phyloP scores from a whole-genome alignment of 352 stramenopile species.

The Peronospora tabacina region DNA sequence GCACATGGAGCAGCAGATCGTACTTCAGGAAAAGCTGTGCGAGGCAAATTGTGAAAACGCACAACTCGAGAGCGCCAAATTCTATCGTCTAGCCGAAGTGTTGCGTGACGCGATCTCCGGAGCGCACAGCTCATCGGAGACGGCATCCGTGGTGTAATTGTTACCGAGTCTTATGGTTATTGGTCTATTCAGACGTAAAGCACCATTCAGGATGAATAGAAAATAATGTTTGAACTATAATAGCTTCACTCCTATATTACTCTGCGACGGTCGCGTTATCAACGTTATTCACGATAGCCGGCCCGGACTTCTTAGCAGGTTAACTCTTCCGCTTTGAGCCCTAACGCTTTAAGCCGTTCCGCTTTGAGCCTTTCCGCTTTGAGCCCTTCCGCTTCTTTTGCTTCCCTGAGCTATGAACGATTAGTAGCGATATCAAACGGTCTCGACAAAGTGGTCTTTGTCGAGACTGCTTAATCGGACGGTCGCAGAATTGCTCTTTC shows the following conservation, averaged over 20 bases:
- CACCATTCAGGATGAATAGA: conserved; percentile 20
- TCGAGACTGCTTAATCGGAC: background rate
- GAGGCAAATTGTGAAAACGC: conserved; percentile 37
- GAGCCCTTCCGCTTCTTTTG: too few species aligned
- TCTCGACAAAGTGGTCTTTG: conserved; percentile 2
- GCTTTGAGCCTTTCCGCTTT: too few species aligned
- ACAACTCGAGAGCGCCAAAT: conserved; percentile 45
- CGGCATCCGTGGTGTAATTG: conserved; percentile 36
- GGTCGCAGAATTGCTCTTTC: background rate
- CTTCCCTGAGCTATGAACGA: background rate
- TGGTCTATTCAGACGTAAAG: background rate
- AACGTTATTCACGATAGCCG: background rate
- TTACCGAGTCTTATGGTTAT: conserved; percentile 1
- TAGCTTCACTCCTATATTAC: conserved; percentile 14
- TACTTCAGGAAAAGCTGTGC: conserved; percentile 47
- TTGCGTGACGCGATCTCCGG: conserved; percentile 44
- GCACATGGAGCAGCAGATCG: conserved; percentile 52
- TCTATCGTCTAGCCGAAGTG: conserved; percentile 52
- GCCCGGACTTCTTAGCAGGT: conserved; percentile 8
- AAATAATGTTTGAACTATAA: conserved; percentile 26
- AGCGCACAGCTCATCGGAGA: conserved; percentile 22
- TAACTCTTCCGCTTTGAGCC: too few species aligned
- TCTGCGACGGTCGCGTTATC: conserved; percentile 6
- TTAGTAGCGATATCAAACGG: background rate
- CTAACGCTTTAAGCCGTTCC: conserved; percentile 14